phyloP scores from a whole-genome alignment of 1,139 yeast species.

The Sugiyamaella pinicola region DNA sequence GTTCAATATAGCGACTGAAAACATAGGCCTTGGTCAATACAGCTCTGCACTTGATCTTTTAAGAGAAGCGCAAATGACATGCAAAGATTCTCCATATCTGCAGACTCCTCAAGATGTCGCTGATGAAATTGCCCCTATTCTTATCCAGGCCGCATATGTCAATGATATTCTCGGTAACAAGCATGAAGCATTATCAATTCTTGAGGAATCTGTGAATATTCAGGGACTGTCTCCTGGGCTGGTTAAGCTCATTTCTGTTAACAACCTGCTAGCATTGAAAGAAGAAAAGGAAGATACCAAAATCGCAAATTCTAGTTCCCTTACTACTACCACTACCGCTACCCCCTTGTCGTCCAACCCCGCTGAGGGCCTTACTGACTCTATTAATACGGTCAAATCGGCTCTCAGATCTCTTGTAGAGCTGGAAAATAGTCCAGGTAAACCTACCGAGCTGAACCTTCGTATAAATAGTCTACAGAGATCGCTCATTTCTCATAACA shows the following conservation, averaged over 20 bases:
- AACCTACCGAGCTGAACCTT: slow-evolving; percentile 6
- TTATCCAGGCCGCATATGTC: slow-evolving; percentile 70
- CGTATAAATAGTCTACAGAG: slow-evolving; percentile 13
- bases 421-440: slow-evolving; percentile 12
- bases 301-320: background rate
- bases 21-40: slow-evolving; percentile 51
- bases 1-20: slow-evolving; percentile 69
- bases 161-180: slow-evolving; percentile 52
- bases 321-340: too few relatives aligned
- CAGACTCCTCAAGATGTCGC: slow-evolving; percentile 46
- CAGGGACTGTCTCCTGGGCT: slow-evolving; percentile 27
- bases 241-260: slow-evolving; percentile 25
- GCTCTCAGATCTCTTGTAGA: slow-evolving; percentile 14
- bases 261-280: slow-evolving; percentile 24
- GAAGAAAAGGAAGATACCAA: slow-evolving; percentile 12
- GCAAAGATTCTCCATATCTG: slow-evolving; percentile 47
- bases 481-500: slow-evolving; percentile 9
- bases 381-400: slow-evolving; percentile 2
- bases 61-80: slow-evolving; percentile 52
- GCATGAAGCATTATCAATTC: slow-evolving; percentile 49
- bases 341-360: too few relatives aligned
- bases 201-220: slow-evolving; percentile 36
- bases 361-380: slow-evolving; percentile 4
- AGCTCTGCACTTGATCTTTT: slow-evolving; percentile 52
- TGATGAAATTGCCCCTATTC: slow-evolving; percentile 58